Evolutionary conservation across 2,329 filamentous ascomycete species (phyloP), one percentile per base, ranked within the genome.

Genomic region (Pyrenophora seminiperda): DNA sequence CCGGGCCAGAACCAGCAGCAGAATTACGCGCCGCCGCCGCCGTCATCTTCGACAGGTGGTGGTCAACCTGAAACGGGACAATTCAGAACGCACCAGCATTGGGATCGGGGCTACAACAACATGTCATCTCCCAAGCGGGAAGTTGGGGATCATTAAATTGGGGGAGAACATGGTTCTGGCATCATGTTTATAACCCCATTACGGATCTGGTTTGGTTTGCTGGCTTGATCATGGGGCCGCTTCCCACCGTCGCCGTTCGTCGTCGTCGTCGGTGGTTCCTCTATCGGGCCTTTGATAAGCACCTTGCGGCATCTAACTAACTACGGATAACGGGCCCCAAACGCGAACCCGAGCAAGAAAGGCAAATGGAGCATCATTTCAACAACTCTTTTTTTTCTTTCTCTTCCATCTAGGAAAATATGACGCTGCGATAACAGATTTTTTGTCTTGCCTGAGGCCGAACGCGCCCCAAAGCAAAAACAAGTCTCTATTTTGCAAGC

Each of bases 91-190:
- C 65, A 66, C 50, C 68, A 70, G 53, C 68, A 69, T 52, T 65
- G 62, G 49, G 66, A 63, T 53, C 63, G 63, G 46, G 64, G 62
- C 42, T 64, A 66, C 53, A 66, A 62, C 42, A 63, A 66, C 53
- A 66, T 65, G 53, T 62, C 66, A 58, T 72, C 67, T 41, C 69
- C 69, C 10, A 71, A 71, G 67, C 56, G 67, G 63, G 70, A 73
- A 69, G 54, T 56, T 51, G 61, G 67, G n/a, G 67, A 65, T 47
- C 68, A 66, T 61, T 73, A 71, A 52, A 50, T 54, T 59, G 32
- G 54, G 41, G n/a, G n/a, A n/a, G n/a, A n/a, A 44, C 51, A 49
- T 46, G 51, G 62, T 63, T 62, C 63, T 63, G 67, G 50, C 61
- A 53, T 42, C 42, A n/a, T n/a, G n/a, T n/a, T n/a, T n/a, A 43